Percentiles rank a stretch among this genome's conserved stretches.
These are phyloP conservation scores for Melampsora americana DNA, from an alignment of 1,284 basidiomycete genomes.

Conservation along the genomic window DNA sequence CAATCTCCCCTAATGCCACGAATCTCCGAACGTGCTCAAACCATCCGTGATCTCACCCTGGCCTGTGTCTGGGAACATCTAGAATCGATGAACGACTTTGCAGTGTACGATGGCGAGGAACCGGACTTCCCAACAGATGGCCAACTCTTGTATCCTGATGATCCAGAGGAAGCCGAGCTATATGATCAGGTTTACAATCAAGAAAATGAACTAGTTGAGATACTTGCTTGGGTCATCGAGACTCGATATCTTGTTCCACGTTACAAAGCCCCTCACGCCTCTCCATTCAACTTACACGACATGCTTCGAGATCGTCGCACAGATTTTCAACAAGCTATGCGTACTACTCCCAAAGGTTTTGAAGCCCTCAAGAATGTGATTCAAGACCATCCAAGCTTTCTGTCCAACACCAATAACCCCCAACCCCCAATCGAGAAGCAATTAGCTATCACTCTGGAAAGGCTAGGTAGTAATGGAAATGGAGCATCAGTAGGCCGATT, in stretches of 20 bases:
- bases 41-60: too few species aligned
- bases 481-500: slow-evolving; percentile 18
- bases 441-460: slow-evolving; percentile 12
- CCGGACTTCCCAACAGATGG: too few species aligned
- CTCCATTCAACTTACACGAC: not conserved
- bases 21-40: too few species aligned
- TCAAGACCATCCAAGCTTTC: not conserved
- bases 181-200: not conserved
- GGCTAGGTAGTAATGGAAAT: slow-evolving; percentile 28
- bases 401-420: not conserved
- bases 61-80: too few species aligned
- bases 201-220: not conserved
- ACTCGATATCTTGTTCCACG: not conserved
- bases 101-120: too few species aligned
- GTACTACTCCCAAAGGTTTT: slow-evolving; percentile 14
- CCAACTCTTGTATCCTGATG: too few species aligned
- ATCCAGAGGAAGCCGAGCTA: too few species aligned
- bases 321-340: slow-evolving; percentile 10
- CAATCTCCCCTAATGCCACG: too few species aligned
- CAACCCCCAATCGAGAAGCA: slow-evolving; percentile 4
- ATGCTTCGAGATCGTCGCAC: not conserved
- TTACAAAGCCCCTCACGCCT: not conserved
- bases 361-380: not conserved
- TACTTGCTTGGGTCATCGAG: not conserved
- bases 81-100: too few species aligned